Conservation (phyloP, 306 rosid genomes). For the Pterocarpus santalinus region DNA sequence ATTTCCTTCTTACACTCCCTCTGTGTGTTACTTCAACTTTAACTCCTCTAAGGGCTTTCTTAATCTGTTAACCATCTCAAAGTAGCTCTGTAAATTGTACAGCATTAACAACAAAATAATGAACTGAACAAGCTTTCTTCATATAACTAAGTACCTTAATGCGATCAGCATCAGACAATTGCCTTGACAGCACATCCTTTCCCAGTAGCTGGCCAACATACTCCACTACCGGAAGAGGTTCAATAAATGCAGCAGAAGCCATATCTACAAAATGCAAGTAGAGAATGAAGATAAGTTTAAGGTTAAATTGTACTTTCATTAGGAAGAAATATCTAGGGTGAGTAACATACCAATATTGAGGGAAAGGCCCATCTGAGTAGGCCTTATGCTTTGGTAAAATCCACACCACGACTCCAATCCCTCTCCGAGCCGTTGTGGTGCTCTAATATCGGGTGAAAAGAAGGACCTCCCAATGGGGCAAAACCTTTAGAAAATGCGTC, state of each 20-base stretch:
- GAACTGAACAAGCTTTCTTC: neutral
- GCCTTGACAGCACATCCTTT: conserved; percentile 85
- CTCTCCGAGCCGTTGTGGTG: conserved; percentile 91
- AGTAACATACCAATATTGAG: conserved; percentile 78
- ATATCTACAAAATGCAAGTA: conserved; percentile 65
- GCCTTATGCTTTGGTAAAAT: conserved; percentile 98
- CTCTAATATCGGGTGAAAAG: conserved; percentile 84
- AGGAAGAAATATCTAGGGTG: neutral
- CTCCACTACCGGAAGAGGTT: conserved; percentile 96
- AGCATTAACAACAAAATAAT: neutral
- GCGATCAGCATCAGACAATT: conserved; percentile 91
- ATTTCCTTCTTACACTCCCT: conserved; percentile 90
- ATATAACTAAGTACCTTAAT: conserved; percentile 68
- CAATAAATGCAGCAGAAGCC: conserved; percentile 98
- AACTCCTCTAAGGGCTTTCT: conserved; percentile 97
- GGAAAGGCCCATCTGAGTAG: conserved; percentile 99
- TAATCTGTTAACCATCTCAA: conserved; percentile 72
- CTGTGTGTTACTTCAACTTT: conserved; percentile 99
- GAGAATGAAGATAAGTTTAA: conserved; percentile 1
- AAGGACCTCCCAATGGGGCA: conserved; percentile 95
- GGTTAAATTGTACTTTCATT: conserved; percentile 14
- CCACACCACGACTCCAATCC: conserved; percentile 99
- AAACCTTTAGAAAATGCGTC: conserved; percentile 63
- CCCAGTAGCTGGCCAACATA: conserved; percentile 90
- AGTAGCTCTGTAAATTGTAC: conserved; percentile 29